phyloP scores from a whole-genome alignment of 495 filamentous ascomycete genomes.

The Xylaria nigripes region DNA sequence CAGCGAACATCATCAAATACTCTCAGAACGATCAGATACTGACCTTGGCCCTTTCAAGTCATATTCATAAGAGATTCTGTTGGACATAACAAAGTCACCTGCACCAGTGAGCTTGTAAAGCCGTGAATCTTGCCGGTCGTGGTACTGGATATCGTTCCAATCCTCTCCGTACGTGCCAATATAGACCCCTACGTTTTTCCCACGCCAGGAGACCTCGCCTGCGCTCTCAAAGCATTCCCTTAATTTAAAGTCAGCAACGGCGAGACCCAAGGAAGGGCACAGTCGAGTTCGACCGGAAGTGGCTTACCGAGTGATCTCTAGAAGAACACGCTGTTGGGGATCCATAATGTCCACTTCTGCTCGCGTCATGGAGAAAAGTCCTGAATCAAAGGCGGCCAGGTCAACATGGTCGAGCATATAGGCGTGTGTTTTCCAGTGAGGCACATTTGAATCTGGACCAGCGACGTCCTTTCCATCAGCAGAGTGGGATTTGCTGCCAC shows the following conservation, averaged over 20 bases:
- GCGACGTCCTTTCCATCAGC: conserved; percentile 4
- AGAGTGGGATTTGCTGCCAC: conserved; percentile 21
- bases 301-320: conserved; percentile 37
- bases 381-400: conserved; percentile 22
- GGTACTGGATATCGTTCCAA: conserved; percentile 20
- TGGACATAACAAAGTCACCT: conserved; percentile 42
- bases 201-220: conserved; percentile 38
- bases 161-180: conserved; percentile 39
- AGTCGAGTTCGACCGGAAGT: background rate
- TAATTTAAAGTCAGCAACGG: background rate
- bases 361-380: conserved; percentile 35
- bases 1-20: conserved; percentile 9
- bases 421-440: conserved; percentile 10
- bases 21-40: background rate
- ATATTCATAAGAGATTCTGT: conserved; percentile 41
- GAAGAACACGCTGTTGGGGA: conserved; percentile 44
- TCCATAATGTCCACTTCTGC: conserved; percentile 37
- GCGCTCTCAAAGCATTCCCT: conserved; percentile 40
- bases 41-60: conserved; percentile 28
- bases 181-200: conserved; percentile 39
- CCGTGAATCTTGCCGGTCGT: conserved; percentile 16
- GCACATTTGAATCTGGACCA: background rate
- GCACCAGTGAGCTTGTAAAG: conserved; percentile 15
- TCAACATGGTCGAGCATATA: conserved; percentile 26
- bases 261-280: background rate